phyloP scores from a whole-genome alignment of 441 rosid genomes.

The Populus trichocarpa region DNA sequence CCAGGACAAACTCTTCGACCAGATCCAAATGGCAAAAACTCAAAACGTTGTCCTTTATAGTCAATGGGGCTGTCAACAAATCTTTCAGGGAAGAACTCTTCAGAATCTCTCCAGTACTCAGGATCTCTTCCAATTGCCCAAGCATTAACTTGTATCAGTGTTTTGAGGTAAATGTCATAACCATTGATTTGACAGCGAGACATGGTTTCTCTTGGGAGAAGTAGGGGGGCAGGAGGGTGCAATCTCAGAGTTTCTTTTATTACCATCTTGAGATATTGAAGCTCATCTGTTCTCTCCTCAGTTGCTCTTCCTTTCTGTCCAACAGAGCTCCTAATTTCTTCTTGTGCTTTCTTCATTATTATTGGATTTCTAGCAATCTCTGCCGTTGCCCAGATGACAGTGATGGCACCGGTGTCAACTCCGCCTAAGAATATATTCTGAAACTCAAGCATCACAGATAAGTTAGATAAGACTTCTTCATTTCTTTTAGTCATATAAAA shows the following conservation, averaged over 20 bases:
- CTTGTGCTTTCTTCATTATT: constrained; percentile 34
- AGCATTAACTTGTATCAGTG: constrained; percentile 30
- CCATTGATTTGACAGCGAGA: constrained; percentile 26
- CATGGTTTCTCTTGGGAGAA: constrained; percentile 34
- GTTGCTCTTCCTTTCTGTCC: constrained; percentile 26
- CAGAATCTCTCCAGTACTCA: constrained; percentile 30
- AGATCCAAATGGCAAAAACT: constrained; percentile 11
- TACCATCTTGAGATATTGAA: constrained; percentile 31
- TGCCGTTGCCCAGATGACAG: constrained; percentile 38
- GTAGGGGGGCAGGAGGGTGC: constrained; percentile 35
- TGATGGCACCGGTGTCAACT: constrained; percentile 30
- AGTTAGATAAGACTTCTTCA: too few species aligned
- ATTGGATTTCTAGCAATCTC: constrained; percentile 29
- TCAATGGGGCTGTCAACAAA: constrained; percentile 24
- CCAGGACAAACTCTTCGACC: constrained; percentile 31
- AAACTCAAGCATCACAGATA: neutral
- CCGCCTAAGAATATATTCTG: constrained; percentile 38
- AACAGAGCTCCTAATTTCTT: constrained; percentile 15
- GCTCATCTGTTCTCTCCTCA: constrained; percentile 20
- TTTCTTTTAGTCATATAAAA: too few species aligned
- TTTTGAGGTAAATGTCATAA: constrained; percentile 31
- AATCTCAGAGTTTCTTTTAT: constrained; percentile 41
- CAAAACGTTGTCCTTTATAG: constrained; percentile 22
- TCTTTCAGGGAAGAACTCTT: constrained; percentile 40
- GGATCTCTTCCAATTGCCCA: constrained; percentile 43